A percentile compares a stretch with the other conserved stretches of the same genome.
Evolutionary conservation across 225 moss, liverwort and hornwort species (phyloP).

Genomic region (Physcomitrium patens): DNA sequence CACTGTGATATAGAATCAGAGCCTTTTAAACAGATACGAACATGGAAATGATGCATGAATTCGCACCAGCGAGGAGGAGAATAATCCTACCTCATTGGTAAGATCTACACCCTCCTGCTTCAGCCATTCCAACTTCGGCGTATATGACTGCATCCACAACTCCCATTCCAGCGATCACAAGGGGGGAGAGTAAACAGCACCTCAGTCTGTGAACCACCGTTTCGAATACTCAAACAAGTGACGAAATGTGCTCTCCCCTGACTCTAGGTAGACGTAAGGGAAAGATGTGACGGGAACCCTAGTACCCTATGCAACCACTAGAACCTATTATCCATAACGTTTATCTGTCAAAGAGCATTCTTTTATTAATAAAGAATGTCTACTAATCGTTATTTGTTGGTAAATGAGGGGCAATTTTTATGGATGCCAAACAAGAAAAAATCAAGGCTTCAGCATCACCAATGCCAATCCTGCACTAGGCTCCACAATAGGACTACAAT

Average conservation of each 20-base stretch:
- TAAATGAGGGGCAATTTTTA: slow-evolving; percentile 21
- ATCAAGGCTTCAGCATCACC: neutral
- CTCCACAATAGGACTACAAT: slow-evolving; percentile 30
- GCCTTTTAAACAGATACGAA: slow-evolving; percentile 4
- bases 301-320: slow-evolving; percentile 17
- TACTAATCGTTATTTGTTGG: neutral
- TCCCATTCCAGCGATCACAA: slow-evolving; percentile 56
- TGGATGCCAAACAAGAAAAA: slow-evolving; percentile 6
- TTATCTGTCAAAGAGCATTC: slow-evolving; percentile 6
- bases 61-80: slow-evolving; percentile 17
- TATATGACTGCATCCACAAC: slow-evolving; percentile 64
- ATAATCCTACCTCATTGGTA: slow-evolving; percentile 70
- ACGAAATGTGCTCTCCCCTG: slow-evolving; percentile 24
- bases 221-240: slow-evolving; percentile 41
- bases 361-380: neutral
- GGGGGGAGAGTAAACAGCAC: slow-evolving; percentile 41
- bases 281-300: slow-evolving; percentile 21
- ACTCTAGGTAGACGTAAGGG: neutral
- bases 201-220: slow-evolving; percentile 49
- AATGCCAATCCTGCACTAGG: slow-evolving; percentile 1
- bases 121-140: slow-evolving; percentile 85
- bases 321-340: slow-evolving; percentile 17
- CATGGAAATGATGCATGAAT: neutral
- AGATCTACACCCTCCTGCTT: slow-evolving; percentile 94
- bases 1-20: neutral